Base-by-base conservation (phyloP, 2,329 filamentous ascomycete species). In the Neoarthrinium moseri region DNA sequence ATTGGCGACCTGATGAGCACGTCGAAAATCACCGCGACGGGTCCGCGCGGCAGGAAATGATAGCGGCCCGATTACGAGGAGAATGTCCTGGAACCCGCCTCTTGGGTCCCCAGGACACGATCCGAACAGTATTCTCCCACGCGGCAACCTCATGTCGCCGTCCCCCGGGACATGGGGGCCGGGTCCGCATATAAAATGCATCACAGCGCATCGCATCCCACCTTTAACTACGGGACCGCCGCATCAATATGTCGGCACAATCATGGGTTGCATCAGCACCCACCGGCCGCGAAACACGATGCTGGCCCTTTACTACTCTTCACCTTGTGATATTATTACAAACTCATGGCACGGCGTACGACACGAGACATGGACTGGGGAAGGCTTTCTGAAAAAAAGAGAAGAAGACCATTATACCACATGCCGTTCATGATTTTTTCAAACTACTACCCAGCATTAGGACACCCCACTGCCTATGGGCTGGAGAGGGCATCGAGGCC, bases 1-100 rank as follows among this genome's bases (percentile, higher is more conserved):
- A 97, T 97, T 59, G 92, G 92, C 54, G 92, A 96, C 62, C 77
- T 97, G 45, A 97, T 96, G 81, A 89, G 89, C 56, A 87, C 84
- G n/a, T 84, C 81, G 64, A 87, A 87, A 62, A 86, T 87, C 56
- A 87, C 83, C 1, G 76, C 83, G 2, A 72, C 77, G 2, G 69
- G 71, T 44, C 71, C 67, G 50, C 71, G 77, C 24, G 68, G 66
- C 45, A 78, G 80, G 59, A 83, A 82, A 63, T 83, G 61, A 75
- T 27, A 11, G 12, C 40, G n/a, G 15, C 12, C 18, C 24, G 33
- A 23, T 17, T n/a, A 33, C 21, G 26, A n/a, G 8, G 26, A 29
- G 8, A 8, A 8, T n/a, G n/a, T 8, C 26, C 26, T 8, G n/a
- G 8, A 29, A 29, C 8, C 8, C 8, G 26, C 26, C n/a, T n/a